phyloP scores from a whole-genome alignment of 2,329 filamentous ascomycete species.

The Xylariales sp. region DNA sequence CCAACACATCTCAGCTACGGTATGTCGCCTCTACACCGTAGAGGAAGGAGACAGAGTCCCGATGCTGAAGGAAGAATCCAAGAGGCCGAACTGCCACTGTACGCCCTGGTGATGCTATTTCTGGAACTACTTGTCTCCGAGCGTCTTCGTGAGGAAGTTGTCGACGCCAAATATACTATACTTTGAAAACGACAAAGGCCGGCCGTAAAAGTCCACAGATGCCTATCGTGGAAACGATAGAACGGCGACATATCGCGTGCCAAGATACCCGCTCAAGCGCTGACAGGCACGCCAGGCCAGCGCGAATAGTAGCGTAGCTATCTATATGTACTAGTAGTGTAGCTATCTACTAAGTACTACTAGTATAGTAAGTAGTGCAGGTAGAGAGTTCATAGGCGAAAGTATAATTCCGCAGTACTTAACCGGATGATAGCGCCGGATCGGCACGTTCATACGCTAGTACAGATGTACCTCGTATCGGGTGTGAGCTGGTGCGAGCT shows the following conservation, averaged over 20 bases:
- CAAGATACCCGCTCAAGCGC: constrained; percentile 25
- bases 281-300: constrained; percentile 20
- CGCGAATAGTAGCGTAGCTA: not conserved
- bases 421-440: constrained; percentile 29
- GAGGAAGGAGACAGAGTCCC: constrained; percentile 1
- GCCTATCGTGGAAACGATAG: not conserved
- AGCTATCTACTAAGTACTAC: no score
- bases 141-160: not conserved
- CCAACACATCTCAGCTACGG: constrained; percentile 6
- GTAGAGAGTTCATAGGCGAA: not conserved
- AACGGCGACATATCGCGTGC: constrained; percentile 6
- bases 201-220: constrained; percentile 7
- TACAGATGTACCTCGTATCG: constrained; percentile 34
- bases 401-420: not conserved
- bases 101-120: not conserved
- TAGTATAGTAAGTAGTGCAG: no score
- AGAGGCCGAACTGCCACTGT: not conserved
- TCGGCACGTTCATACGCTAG: constrained; percentile 32
- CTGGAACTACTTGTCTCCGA: not conserved
- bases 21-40: not conserved
- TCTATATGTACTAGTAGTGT: no score
- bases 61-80: not conserved
- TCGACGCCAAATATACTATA: not conserved
- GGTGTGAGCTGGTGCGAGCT: constrained; percentile 13
- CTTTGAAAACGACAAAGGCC: not conserved